Evolutionary conservation across 805 yeast species (phyloP).

Genomic region (Candida coquimbonensis): DNA sequence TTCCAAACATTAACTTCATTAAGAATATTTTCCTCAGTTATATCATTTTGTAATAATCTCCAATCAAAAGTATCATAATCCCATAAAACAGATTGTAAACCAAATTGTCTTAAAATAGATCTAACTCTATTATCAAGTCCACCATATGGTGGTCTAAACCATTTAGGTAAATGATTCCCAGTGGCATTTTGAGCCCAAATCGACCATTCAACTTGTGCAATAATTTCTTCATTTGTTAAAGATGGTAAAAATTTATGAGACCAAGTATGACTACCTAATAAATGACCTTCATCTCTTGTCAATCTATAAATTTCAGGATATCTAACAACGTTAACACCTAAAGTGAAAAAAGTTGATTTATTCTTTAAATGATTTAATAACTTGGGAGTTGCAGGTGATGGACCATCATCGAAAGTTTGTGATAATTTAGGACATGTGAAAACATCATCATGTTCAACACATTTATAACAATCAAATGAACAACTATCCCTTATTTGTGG

Average conservation of each 20-base stretch:
- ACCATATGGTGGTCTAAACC: conserved; percentile 97
- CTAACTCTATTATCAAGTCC: conserved; percentile 87
- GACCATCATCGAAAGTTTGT: conserved; percentile 96
- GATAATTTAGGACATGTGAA: conserved; percentile 66
- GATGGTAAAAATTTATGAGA: conserved; percentile 80
- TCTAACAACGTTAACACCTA: conserved; percentile 74
- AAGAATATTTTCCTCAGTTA: conserved; percentile 46
- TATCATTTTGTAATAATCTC: conserved; percentile 53
- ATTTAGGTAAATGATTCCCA: conserved; percentile 76
- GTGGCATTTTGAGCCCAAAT: conserved; percentile 98
- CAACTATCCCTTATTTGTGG: conserved; percentile 48
- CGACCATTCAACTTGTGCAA: conserved; percentile 91
- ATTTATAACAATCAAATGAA: conserved; percentile 80
- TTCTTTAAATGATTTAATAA: conserved; percentile 47
- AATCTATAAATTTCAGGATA: conserved; percentile 65
- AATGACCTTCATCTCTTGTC: conserved; percentile 58
- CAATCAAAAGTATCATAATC: conserved; percentile 89
- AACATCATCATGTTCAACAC: conserved; percentile 71
- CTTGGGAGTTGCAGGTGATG: conserved; percentile 61
- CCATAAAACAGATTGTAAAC: conserved; percentile 87
- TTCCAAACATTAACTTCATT: conserved; percentile 52
- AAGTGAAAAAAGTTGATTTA: conserved; percentile 74
- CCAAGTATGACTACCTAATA: conserved; percentile 90
- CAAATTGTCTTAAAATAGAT: conserved; percentile 71
- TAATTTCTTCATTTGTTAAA: conserved; percentile 69